A percentile compares a stretch with the other conserved stretches of the same genome.
These are phyloP conservation scores for Xylaria arbuscula DNA, from an alignment of 2,329 filamentous ascomycete species.

Conservation along the genomic window DNA sequence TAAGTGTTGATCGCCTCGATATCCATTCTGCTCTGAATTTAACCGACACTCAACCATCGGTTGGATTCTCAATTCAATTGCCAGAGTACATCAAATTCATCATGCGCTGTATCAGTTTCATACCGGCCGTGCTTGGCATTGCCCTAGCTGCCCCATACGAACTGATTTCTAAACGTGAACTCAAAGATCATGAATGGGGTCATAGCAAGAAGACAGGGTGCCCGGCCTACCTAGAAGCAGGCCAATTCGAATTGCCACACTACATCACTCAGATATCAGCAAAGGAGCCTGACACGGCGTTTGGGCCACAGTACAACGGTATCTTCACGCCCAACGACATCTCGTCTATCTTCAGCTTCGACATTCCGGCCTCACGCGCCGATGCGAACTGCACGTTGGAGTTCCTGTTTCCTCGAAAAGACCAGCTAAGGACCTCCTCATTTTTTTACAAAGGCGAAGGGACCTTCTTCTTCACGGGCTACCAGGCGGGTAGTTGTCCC, in stretches of 20 bases:
- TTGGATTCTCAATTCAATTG: neutral
- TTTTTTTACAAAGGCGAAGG: conserved; percentile 54
- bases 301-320: conserved; percentile 55
- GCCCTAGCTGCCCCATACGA: conserved; percentile 42
- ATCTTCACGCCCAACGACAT: conserved; percentile 54
- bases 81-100: conserved; percentile 41
- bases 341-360: conserved; percentile 58
- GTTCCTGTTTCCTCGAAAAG: conserved; percentile 56
- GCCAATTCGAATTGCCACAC: conserved; percentile 49
- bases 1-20: neutral
- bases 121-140: conserved; percentile 23
- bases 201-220: conserved; percentile 42
- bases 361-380: conserved; percentile 53
- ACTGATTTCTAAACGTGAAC: conserved; percentile 46
- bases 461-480: conserved; percentile 50
- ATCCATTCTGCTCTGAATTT: neutral
- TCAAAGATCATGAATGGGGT: conserved; percentile 43
- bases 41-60: neutral
- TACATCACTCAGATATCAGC: conserved; percentile 51
- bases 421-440: conserved; percentile 50
- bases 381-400: conserved; percentile 60
- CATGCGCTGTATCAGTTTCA: conserved; percentile 18
- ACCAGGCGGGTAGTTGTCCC: conserved; percentile 47
- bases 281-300: conserved; percentile 51
- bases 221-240: conserved; percentile 45